Percentiles rank a stretch among this genome's conserved stretches.
phyloP scores from a whole-genome alignment of 169 alveolate species.

The Besnoitia besnoiti region DNA sequence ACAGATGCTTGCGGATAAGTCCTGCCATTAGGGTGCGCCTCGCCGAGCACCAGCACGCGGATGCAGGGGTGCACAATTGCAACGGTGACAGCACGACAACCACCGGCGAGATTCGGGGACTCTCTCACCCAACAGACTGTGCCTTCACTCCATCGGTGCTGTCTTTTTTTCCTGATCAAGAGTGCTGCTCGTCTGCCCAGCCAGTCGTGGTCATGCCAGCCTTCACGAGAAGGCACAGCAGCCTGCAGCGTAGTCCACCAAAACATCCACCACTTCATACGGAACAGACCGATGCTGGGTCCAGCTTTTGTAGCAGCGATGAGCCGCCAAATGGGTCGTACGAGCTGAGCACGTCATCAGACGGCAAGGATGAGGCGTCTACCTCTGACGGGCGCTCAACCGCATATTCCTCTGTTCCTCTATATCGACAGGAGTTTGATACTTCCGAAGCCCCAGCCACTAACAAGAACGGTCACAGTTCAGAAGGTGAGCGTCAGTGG shows the following conservation, averaged over 20 bases:
- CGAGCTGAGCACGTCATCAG: not conserved
- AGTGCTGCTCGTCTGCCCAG: not conserved
- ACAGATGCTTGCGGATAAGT: not conserved
- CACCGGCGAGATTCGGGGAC: not conserved
- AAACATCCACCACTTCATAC: too few relatives aligned
- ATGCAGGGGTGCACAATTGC: not conserved
- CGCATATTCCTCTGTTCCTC: not conserved
- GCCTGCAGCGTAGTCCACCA: too few relatives aligned
- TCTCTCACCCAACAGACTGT: not conserved
- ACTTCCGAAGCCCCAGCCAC: too few relatives aligned
- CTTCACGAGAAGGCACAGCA: not conserved
- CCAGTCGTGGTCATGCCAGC: not conserved
- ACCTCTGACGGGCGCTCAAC: not conserved
- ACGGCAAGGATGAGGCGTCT: not conserved
- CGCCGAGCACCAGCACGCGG: not conserved
- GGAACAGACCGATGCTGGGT: too few relatives aligned
- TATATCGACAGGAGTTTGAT: not conserved
- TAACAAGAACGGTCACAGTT: not conserved
- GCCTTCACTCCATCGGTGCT: not conserved
- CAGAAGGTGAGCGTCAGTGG: not conserved
- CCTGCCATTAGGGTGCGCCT: not conserved
- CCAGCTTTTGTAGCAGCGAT: too few relatives aligned
- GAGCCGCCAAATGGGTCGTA: not conserved
- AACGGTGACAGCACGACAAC: not conserved
- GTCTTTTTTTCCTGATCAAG: not conserved